Evolutionary conservation across 176 grass and related monocot genomes (phyloP), one percentile per base, ranked within the genome.

Genomic region (Ampelocalamus luodianensis): DNA sequence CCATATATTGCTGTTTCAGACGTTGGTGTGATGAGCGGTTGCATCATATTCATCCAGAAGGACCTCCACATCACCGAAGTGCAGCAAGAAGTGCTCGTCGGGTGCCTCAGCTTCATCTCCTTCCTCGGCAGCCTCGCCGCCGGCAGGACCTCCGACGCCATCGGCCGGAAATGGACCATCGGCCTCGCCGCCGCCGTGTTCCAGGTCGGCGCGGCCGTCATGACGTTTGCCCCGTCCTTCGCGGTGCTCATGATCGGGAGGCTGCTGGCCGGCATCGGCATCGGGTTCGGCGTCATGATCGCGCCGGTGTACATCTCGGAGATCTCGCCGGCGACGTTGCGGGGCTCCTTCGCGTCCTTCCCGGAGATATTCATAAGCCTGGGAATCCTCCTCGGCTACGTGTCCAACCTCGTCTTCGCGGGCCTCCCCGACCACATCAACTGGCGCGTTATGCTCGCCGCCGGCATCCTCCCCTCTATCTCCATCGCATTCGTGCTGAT

Each of bases 281-380:
- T 93, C 34, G 91, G 91, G 2, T 90, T 90, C 54, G 94, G 94
- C 20, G 72, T 93, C 65, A 93, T 97, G 91, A 85, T 97, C 34
- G 91, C 94, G 14, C 94, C 94, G 0, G 87, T 93, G 8, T 97
- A 97, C 79, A 97, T 97, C 59, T 80, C 89, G 0, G 91, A 93
- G 88, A 97, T 97, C 76, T 78, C 94, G 4, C 94, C 94, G 39
- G 89, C 89, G 2, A 61, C 26, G 18, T 59, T 83, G n/a, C 84
- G 91, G 2, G 94, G 94, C 6, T 90, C 89, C 1, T 65, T 90
- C 42, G 85, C 87, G 3, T 97, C 94, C 8, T 86, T 93, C 40
- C 94, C 94, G 1, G 94, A 97, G 88, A 87, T 93, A 81, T 90
- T 92, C 86, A 92, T 93, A 63, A 97, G 87, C 88, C 29, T 92